Evolutionary conservation across 176 grass and related monocot species (phyloP).

Genomic region (Oryza nivara): DNA sequence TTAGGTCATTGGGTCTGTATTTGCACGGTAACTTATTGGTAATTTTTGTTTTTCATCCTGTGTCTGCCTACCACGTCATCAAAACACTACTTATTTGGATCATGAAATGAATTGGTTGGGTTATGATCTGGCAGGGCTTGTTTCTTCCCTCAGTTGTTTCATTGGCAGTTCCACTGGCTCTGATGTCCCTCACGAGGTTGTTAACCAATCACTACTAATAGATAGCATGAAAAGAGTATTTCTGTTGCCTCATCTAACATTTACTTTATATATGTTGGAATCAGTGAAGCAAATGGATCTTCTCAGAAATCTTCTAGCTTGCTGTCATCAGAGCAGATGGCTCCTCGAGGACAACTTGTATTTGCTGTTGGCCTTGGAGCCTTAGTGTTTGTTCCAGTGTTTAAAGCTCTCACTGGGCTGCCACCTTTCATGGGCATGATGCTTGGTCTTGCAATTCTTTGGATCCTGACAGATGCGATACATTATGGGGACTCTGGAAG

Average conservation of each 20-base stretch:
- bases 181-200: conserved; percentile 93
- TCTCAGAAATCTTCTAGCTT: conserved; percentile 56
- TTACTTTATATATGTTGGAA: conserved; percentile 30
- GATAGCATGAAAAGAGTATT: conserved; percentile 28
- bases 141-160: conserved; percentile 84
- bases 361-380: conserved; percentile 82
- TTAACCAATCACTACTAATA: conserved; percentile 38
- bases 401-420: conserved; percentile 86
- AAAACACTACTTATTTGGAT: conserved; percentile 30
- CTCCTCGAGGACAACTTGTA: conserved; percentile 89
- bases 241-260: conserved; percentile 14
- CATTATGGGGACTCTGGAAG: conserved; percentile 83
- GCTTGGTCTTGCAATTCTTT: conserved; percentile 87
- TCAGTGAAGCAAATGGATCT: conserved; percentile 80
- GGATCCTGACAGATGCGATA: conserved; percentile 92
- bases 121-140: conserved; percentile 74
- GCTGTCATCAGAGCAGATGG: conserved; percentile 88
- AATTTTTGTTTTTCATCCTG: neutral
- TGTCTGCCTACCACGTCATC: conserved; percentile 13
- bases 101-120: neutral
- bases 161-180: conserved; percentile 71
- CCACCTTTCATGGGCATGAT: conserved; percentile 94
- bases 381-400: conserved; percentile 83
- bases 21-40: neutral
- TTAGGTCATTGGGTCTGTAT: neutral